These are phyloP conservation scores for Medicago arabica DNA, from an alignment of 306 rosid species.

Conservation along the genomic window DNA sequence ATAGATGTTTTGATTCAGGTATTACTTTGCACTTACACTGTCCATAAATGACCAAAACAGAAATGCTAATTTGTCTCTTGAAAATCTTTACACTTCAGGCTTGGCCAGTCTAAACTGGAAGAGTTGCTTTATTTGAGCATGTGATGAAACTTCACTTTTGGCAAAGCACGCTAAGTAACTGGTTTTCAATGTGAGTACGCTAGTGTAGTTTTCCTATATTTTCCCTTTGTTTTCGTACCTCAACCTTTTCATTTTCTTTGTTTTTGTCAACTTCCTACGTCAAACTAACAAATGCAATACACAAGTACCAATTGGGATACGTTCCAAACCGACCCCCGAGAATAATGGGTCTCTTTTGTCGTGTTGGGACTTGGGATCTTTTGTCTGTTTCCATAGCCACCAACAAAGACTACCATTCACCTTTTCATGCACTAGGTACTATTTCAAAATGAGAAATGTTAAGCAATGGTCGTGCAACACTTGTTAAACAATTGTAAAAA, in stretches of 20 bases:
- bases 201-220: not conserved
- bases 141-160: not conserved
- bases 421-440: not conserved
- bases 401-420: not conserved
- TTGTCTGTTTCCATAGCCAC: not conserved
- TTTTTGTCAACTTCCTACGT: conserved; percentile 31
- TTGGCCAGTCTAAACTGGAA: not conserved
- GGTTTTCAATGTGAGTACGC: not conserved
- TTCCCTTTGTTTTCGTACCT: conserved; percentile 11
- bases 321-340: conserved; percentile 3
- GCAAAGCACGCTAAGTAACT: not conserved
- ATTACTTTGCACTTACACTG: conserved; percentile 8
- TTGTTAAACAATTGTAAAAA: too few species aligned
- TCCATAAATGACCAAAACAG: not conserved
- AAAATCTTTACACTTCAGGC: not conserved
- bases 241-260: not conserved
- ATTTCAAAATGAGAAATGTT: too few species aligned
- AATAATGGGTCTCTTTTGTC: conserved; percentile 4
- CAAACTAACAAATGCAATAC: conserved; percentile 26
- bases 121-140: not conserved
- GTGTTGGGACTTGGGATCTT: not conserved
- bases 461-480: too few species aligned
- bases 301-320: conserved; percentile 4
- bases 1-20: conserved; percentile 11
- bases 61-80: not conserved